Base-by-base conservation (phyloP, 148 eudicot species). In the Rhododendron ovatum region DNA sequence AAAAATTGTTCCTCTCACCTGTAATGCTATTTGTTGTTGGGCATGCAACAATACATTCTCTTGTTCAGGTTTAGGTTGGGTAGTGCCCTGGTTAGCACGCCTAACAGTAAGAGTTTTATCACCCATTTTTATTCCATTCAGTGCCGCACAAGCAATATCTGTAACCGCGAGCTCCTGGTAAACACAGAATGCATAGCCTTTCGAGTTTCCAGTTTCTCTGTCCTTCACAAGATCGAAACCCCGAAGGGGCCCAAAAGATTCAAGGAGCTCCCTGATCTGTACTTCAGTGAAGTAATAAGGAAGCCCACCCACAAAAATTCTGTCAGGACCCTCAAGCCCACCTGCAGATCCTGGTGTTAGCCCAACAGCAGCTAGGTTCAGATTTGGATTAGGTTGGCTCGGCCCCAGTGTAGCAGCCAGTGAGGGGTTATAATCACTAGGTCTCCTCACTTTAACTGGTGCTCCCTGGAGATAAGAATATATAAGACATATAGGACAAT, bases 101-200 rank as follows among this genome's bases (percentile, higher is more conserved):
- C 98, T 91, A 33, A 97, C 99, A 74, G 99, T 97, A 50, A 97
- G 98, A 78, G 92, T 91, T 87, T 92, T 97, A 86, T 95, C 98
- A 33, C 99, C 99, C 99, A 97, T 97, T 81, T 93, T 95, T 57
- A 97, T 95, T 87, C 98, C 99, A 89, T 95, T 95, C 6, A 97
- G 91, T 78, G 99, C 98, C 83, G 94, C 96, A 91, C 99, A 97
- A 85, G 95, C 99, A 85, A 94, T 92, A 88, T 95, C 98, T 0
- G 99, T 94, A 86, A 95, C 98, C 7, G 94, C 86, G 0, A 92
- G 88, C 85, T 97, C 98, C 85, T 93, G 91, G 85, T 97, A 97
- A 76, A 97, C 98, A 85, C 99, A 97, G 89, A 97, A 97, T 45
- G 99, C 99, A 93, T 97, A 97, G 84, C 99, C 99, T 89, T 95